Evolutionary conservation across 208 protist genomes (phyloP).

Genomic region (Acanthamoeba castellanii): DNA sequence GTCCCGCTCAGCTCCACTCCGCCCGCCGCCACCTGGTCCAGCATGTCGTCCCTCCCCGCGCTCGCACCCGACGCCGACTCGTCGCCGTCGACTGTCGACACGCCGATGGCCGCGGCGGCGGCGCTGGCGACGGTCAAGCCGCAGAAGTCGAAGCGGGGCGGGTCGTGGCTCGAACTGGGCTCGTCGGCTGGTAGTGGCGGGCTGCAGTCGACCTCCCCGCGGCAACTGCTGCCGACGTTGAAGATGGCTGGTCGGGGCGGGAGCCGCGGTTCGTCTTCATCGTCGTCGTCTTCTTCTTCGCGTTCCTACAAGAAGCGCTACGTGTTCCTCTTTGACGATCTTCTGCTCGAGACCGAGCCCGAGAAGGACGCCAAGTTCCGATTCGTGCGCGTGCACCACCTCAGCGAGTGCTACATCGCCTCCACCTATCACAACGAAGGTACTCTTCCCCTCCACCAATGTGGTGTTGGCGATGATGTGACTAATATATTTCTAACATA

Average conservation of each 20-base stretch:
- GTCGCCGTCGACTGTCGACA: neutral
- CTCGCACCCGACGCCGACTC: neutral
- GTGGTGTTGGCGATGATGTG: too few species aligned
- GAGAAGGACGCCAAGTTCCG: conserved; percentile 6
- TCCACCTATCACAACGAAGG: neutral
- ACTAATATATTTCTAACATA: too few species aligned
- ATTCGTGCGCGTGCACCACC: neutral
- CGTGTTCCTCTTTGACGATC: conserved; percentile 56
- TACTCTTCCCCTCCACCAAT: neutral
- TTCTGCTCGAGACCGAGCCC: conserved; percentile 15
- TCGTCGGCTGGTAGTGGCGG: neutral
- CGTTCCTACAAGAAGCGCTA: conserved; percentile 25
- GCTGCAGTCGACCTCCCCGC: neutral
- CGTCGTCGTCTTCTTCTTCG: neutral
- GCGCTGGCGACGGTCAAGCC: neutral
- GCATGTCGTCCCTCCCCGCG: neutral
- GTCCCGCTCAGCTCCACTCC: neutral
- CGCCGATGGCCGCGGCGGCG: neutral
- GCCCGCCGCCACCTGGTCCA: neutral
- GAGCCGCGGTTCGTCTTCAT: neutral
- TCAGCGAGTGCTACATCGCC: neutral
- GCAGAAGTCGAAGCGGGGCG: neutral
- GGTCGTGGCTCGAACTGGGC: neutral
- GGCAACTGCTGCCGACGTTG: neutral
- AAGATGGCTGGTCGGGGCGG: neutral